These are phyloP conservation scores for Punica granatum DNA, from an alignment of 345 rosid genomes.

Conservation along the genomic window DNA sequence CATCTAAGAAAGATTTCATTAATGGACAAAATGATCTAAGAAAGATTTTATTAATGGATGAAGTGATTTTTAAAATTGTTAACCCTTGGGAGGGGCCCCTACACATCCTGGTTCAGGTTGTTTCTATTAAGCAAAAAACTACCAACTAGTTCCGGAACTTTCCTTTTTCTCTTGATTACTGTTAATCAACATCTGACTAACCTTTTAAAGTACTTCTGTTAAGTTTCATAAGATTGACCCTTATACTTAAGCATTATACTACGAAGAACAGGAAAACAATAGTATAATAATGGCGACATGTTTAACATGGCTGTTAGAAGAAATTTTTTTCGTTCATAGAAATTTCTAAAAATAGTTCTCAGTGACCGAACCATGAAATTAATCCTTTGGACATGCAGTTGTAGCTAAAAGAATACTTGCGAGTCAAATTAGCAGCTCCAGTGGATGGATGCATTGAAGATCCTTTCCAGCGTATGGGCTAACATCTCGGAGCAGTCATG, in stretches of 20 bases:
- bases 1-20: not conserved
- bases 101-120: not conserved
- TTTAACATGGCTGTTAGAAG: not conserved
- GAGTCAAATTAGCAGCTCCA: slow-evolving; percentile 15
- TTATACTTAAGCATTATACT: not conserved
- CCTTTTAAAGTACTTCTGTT: no score
- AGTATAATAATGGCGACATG: not conserved
- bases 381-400: not conserved
- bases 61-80: not conserved
- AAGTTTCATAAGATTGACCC: not conserved
- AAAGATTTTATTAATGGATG: no score
- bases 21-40: no score
- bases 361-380: not conserved
- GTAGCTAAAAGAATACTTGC: slow-evolving; percentile 18
- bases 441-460: slow-evolving; percentile 54
- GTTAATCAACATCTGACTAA: not conserved
- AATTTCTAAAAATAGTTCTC: not conserved
- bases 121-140: not conserved
- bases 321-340: not conserved
- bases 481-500: slow-evolving; percentile 63
- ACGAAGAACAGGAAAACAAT: not conserved
- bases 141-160: not conserved
- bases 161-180: no score
- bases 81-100: not conserved
- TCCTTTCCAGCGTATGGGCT: slow-evolving; percentile 61